Conservation (phyloP, 352 stramenopile species). For the Stramenopiles sp. region DNA sequence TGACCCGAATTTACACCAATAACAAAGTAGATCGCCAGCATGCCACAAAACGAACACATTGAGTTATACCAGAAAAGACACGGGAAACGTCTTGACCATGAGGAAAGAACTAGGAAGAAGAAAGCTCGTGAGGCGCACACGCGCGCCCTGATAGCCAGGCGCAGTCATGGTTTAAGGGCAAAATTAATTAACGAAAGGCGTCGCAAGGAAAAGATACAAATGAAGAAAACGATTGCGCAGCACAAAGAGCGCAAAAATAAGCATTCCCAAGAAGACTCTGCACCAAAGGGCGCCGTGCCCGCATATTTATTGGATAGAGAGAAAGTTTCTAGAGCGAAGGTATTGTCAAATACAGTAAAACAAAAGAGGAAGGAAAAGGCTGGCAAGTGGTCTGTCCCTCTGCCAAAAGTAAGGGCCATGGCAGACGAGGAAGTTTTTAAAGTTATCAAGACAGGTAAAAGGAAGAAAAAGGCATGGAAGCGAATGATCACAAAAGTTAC, state of each 20-base stretch:
- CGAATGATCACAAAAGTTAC: constrained; percentile 74
- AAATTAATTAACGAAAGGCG: constrained; percentile 98
- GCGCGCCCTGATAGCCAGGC: constrained; percentile 90
- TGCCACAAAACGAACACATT: constrained; percentile 99
- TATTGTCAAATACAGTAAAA: constrained; percentile 99
- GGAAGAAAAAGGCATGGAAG: constrained; percentile 74
- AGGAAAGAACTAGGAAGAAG: constrained; percentile 90
- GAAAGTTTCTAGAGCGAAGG: constrained; percentile 90
- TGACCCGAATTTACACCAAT: no score
- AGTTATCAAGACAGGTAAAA: constrained; percentile 85
- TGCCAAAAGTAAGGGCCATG: constrained; percentile 94
- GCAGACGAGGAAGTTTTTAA: constrained; percentile 99
- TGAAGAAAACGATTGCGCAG: constrained; percentile 98
- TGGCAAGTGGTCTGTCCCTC: constrained; percentile 98
- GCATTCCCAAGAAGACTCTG: constrained; percentile 88
- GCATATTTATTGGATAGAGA: constrained; percentile 98
- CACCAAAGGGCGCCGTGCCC: constrained; percentile 83
- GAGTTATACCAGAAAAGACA: constrained; percentile 98
- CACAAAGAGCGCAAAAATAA: constrained; percentile 98
- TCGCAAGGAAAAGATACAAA: constrained; percentile 99
- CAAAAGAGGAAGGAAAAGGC: constrained; percentile 99
- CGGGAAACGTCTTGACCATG: constrained; percentile 87
- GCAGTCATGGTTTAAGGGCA: constrained; percentile 89
- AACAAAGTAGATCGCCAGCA: constrained; percentile 36
- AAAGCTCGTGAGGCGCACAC: constrained; percentile 92